Evolutionary conservation across 108 stramenopile genomes (phyloP).

Genomic region (Poteriospumella lacustris): DNA sequence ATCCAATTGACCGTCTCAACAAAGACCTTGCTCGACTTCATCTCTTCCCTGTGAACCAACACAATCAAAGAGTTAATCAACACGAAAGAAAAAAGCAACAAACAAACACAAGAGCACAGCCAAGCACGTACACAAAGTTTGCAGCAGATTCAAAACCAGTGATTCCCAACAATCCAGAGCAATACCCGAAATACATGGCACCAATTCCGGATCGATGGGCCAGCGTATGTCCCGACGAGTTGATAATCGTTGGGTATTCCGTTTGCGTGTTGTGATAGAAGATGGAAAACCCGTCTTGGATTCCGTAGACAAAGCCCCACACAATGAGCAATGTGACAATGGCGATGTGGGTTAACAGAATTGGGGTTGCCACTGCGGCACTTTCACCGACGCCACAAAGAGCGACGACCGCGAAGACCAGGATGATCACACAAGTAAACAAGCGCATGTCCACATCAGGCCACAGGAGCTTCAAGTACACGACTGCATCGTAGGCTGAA

Average conservation of each 20-base stretch:
- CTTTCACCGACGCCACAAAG: conserved; percentile 60
- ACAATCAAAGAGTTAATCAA: too few relatives aligned
- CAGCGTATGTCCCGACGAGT: not conserved
- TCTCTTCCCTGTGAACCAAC: conserved; percentile 49
- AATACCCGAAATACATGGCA: conserved; percentile 64
- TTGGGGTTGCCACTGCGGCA: conserved; percentile 54
- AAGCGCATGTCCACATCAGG: conserved; percentile 39
- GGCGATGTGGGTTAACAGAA: conserved; percentile 56
- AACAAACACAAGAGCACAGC: too few relatives aligned
- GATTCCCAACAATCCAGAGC: conserved; percentile 62
- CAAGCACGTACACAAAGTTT: conserved; percentile 65
- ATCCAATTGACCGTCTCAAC: conserved; percentile 51
- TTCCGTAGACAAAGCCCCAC: conserved; percentile 41
- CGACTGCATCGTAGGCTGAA: conserved; percentile 49
- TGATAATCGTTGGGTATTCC: not conserved
- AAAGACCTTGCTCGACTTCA: conserved; percentile 44
- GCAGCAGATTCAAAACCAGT: conserved; percentile 64
- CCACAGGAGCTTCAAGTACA: conserved; percentile 55
- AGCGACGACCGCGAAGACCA: conserved; percentile 55
- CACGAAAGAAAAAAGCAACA: too few relatives aligned
- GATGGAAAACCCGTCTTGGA: conserved; percentile 36
- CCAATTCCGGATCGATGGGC: not conserved
- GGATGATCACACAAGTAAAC: conserved; percentile 50
- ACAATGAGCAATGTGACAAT: conserved; percentile 49
- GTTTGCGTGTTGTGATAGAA: too few relatives aligned